These are phyloP conservation scores for Houttuynia cordata DNA, from an alignment of 164 flowering plant species.

Conservation along the genomic window DNA sequence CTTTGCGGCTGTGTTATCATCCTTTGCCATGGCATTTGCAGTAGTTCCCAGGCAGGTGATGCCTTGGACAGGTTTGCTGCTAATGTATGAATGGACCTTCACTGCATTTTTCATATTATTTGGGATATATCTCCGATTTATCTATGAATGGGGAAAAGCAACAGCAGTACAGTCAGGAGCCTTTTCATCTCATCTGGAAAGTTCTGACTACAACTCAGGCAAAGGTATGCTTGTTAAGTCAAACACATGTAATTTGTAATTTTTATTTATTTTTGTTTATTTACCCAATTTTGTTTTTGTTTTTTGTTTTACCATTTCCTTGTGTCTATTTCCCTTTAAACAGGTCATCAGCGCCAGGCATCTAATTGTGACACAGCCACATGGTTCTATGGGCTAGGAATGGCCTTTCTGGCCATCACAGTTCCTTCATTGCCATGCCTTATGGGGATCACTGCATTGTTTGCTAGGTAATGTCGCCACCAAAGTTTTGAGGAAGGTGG, in stretches of 20 bases:
- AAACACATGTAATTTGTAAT: not conserved
- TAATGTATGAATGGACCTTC: slow-evolving; percentile 90
- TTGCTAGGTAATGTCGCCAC: slow-evolving; percentile 38
- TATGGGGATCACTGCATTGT: slow-evolving; percentile 76
- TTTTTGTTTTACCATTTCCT: too few relatives aligned
- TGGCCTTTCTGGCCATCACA: slow-evolving; percentile 69
- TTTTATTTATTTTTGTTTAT: not conserved
- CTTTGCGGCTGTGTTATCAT: slow-evolving; percentile 41
- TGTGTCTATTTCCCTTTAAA: slow-evolving; percentile 7
- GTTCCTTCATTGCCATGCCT: slow-evolving; percentile 71
- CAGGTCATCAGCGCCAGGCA: slow-evolving; percentile 71
- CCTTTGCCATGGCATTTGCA: slow-evolving; percentile 49
- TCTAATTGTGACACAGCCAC: slow-evolving; percentile 45
- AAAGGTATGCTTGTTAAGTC: slow-evolving; percentile 44
- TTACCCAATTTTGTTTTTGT: too few relatives aligned
- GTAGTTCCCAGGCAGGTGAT: slow-evolving; percentile 85
- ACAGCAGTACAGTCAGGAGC: slow-evolving; percentile 38
- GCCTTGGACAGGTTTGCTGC: slow-evolving; percentile 94
- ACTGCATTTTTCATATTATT: slow-evolving; percentile 49
- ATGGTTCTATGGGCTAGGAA: slow-evolving; percentile 66
- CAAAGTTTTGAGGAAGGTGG: not conserved
- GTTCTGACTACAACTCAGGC: slow-evolving; percentile 48
- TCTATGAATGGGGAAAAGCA: slow-evolving; percentile 58
- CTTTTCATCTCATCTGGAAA: slow-evolving; percentile 29
- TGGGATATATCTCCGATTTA: slow-evolving; percentile 60